phyloP scores from a whole-genome alignment of 169 alveolate species.

The Plasmodium cynomolgi region DNA sequence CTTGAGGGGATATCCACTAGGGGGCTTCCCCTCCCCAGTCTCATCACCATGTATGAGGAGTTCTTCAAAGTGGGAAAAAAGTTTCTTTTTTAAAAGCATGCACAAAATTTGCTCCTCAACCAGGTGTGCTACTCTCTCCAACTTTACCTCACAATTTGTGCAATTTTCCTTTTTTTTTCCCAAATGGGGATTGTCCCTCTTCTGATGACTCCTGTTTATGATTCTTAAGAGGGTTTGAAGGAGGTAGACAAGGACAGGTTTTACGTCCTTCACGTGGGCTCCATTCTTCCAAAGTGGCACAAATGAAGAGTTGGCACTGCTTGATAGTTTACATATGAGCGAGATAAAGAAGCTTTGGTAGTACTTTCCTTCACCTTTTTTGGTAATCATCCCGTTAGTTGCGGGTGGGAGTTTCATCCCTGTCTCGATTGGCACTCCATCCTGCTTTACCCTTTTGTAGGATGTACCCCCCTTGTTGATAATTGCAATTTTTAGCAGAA shows the following conservation, averaged over 20 bases:
- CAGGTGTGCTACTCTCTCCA: background rate
- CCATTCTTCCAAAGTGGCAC: background rate
- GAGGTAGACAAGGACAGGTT: background rate
- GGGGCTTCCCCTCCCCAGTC: background rate
- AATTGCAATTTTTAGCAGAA: slow-evolving; percentile 25
- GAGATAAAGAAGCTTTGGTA: background rate
- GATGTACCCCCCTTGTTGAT: background rate
- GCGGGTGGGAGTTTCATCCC: background rate
- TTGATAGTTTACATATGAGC: background rate
- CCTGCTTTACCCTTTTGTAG: background rate
- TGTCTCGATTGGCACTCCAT: background rate
- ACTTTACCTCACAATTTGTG: background rate
- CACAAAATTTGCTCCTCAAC: slow-evolving; percentile 13
- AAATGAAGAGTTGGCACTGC: background rate
- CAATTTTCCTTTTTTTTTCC: background rate
- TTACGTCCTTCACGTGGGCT: background rate
- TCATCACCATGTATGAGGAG: background rate
- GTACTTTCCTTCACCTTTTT: background rate
- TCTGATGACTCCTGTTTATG: background rate
- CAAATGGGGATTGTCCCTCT: background rate
- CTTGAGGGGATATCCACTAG: background rate
- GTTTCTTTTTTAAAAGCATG: slow-evolving; percentile 25
- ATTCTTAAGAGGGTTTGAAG: slow-evolving; percentile 12
- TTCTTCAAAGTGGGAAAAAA: slow-evolving; percentile 15
- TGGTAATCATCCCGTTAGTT: background rate